Percentiles rank a stretch among this genome's conserved stretches.
Conservation (phyloP, 768 basidiomycete genomes). For the Hygrocybe punicea region DNA sequence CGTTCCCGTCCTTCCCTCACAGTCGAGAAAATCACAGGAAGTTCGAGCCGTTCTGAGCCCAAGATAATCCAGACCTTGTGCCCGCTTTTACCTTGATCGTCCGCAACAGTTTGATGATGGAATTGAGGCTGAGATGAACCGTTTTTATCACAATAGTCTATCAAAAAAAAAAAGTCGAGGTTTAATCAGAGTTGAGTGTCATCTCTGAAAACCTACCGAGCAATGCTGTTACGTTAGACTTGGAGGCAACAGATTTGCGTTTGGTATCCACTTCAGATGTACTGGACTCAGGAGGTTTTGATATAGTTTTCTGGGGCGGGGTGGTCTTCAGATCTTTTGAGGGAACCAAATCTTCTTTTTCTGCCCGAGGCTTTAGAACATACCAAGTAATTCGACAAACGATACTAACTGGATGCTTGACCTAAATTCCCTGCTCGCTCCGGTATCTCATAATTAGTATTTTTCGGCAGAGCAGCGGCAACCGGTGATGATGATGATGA, state of each 20-base stretch:
- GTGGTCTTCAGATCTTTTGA: background rate
- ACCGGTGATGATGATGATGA: background rate
- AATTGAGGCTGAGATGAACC: constrained; percentile 31
- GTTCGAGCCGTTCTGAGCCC: constrained; percentile 42
- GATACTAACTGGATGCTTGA: background rate
- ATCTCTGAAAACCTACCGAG: background rate
- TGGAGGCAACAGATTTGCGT: background rate
- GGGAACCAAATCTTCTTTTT: background rate
- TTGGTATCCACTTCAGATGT: too few relatives aligned
- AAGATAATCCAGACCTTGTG: constrained; percentile 49
- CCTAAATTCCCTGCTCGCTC: background rate
- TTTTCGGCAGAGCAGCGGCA: background rate
- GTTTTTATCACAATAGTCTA: constrained; percentile 4
- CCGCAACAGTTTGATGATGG: constrained; percentile 25
- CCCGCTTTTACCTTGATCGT: constrained; percentile 24
- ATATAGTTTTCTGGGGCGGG: too few relatives aligned
- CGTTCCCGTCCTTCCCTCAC: constrained; percentile 41
- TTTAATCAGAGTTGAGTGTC: background rate
- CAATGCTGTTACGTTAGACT: background rate
- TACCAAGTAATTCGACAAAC: too few relatives aligned
- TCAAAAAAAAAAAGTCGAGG: background rate
- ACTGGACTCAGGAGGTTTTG: too few relatives aligned
- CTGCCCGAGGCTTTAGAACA: too few relatives aligned
- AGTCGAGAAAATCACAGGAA: constrained; percentile 39
- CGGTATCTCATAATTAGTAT: background rate